Evolutionary conservation across 2,329 filamentous ascomycete genomes (phyloP), one percentile per base, ranked within the genome.

Genomic region (Trichothecium sympodiale): DNA sequence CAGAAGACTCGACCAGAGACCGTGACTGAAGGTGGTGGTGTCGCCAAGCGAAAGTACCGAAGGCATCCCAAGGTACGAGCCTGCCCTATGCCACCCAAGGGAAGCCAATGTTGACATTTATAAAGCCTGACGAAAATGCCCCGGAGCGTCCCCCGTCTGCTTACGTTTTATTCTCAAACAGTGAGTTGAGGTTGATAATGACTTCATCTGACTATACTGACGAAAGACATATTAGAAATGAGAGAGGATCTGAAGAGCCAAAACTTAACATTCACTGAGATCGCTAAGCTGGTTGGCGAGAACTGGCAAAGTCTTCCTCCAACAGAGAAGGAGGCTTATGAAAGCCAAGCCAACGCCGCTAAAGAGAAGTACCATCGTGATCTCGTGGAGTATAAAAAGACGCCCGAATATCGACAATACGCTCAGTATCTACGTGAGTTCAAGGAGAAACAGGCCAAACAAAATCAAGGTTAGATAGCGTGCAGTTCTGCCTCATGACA

Each of bases 141-240:
- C 84, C 84, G 2, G 83, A 88, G 50, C 69, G 83, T 17, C 82
- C 84, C 2, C 81, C 83, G 0, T 89, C 83, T 4, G 84, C 83
- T 34, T 89, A 89, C 58, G 84, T 89, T 10, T 71, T 89, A 13
- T 91, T 91, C 50, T 88, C 84, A 1, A 89, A 89, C 48, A 83
- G 80, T 84, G 57, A 62, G 79, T 67, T 23, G 6, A 34, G 17
- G 14, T 20, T 29, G 9, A 7, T 8, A 12, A 15, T 8, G 13
- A n/a, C 15, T 30, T 6, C 28, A 25, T 25, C 20, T 25, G 20
- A 6, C 6, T 25, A 25, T 25, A 25, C 20, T 25, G 20, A 25
- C 10, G 10, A 10, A 10, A 25, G 20, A 25, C 14, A 9, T 23
- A 17, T 4, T 44, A 83, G 79, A 82, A 57, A 81, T 86, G 58